phyloP scores from a whole-genome alignment of 805 yeast species.

The Candida sithepensis region DNA sequence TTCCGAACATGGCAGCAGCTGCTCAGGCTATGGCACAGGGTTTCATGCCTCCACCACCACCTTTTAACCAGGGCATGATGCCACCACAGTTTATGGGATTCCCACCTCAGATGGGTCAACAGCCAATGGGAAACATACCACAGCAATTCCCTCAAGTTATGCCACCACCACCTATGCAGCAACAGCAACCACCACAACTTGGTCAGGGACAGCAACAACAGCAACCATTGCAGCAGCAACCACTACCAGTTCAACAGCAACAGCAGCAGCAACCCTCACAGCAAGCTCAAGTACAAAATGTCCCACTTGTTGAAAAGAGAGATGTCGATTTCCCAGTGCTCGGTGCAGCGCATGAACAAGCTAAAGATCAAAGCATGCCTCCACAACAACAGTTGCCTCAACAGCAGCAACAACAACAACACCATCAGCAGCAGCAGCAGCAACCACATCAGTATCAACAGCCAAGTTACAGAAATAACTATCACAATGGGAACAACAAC shows the following conservation, averaged over 20 bases:
- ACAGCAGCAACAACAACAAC: slow-evolving; percentile 8
- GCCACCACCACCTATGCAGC: slow-evolving; percentile 9
- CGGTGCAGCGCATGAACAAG: slow-evolving; percentile 5
- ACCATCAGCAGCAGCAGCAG: slow-evolving; percentile 6
- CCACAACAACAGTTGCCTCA: slow-evolving; percentile 7
- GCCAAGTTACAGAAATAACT: slow-evolving; percentile 5
- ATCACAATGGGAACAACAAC: slow-evolving; percentile 5
- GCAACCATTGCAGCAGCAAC: slow-evolving; percentile 14
- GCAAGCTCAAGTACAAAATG: slow-evolving; percentile 8
- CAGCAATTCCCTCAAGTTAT: slow-evolving; percentile 17
- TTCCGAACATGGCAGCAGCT: slow-evolving; percentile 30
- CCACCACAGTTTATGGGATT: slow-evolving; percentile 21
- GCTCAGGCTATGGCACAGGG: slow-evolving; percentile 32
- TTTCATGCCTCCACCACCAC: slow-evolving; percentile 23
- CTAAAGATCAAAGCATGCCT: slow-evolving; percentile 1
- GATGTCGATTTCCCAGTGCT: slow-evolving; percentile 13
- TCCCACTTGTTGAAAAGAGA: slow-evolving; percentile 9
- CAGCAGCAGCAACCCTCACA: slow-evolving; percentile 18
- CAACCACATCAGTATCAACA: too few species aligned
- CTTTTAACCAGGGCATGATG: slow-evolving; percentile 23
- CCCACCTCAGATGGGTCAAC: slow-evolving; percentile 15
- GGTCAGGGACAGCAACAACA: slow-evolving; percentile 19
- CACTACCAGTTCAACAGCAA: slow-evolving; percentile 11
- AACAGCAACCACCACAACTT: slow-evolving; percentile 13
- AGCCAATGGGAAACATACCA: slow-evolving; percentile 7